phyloP scores from a whole-genome alignment of 2,329 filamentous ascomycete species.

The Rhytidhysteron rufulum region DNA sequence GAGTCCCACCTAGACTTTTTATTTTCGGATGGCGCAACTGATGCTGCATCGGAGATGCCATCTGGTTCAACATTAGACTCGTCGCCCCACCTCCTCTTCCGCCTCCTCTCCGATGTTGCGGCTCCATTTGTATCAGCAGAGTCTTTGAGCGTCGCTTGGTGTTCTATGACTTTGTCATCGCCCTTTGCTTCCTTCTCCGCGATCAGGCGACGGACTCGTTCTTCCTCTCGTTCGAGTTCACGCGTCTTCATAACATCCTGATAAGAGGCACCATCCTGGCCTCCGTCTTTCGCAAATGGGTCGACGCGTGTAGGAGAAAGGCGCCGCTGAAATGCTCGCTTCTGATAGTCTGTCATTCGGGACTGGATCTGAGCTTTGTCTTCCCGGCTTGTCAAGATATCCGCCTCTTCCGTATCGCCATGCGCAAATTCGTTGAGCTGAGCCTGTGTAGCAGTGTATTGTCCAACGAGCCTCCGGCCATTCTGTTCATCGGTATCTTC shows the following conservation, averaged over 20 bases:
- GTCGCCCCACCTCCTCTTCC: slow-evolving; percentile 95
- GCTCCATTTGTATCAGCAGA: slow-evolving; percentile 67
- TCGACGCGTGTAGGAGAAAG: slow-evolving; percentile 84
- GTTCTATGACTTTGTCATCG: slow-evolving; percentile 59
- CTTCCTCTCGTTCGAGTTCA: slow-evolving; percentile 90
- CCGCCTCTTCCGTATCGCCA: slow-evolving; percentile 88
- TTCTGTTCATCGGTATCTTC: slow-evolving; percentile 63
- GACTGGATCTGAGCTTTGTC: slow-evolving; percentile 87
- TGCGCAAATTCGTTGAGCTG: slow-evolving; percentile 93
- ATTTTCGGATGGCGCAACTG: slow-evolving; percentile 28
- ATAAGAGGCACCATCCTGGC: slow-evolving; percentile 75
- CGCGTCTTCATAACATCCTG: slow-evolving; percentile 86
- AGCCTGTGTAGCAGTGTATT: slow-evolving; percentile 88
- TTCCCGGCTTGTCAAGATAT: slow-evolving; percentile 80
- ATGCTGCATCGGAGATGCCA: slow-evolving; percentile 58
- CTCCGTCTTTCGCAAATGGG: slow-evolving; percentile 73
- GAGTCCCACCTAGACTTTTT: slow-evolving; percentile 89
- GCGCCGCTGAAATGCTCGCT: slow-evolving; percentile 79
- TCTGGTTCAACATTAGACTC: slow-evolving; percentile 62
- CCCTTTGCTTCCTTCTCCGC: slow-evolving; percentile 66
- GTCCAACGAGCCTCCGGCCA: slow-evolving; percentile 77
- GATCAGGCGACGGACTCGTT: slow-evolving; percentile 76
- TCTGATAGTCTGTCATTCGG: slow-evolving; percentile 96
- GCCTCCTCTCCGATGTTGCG: slow-evolving; percentile 59
- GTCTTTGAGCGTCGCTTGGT: slow-evolving; percentile 74